Base-by-base conservation (phyloP, 2,329 filamentous ascomycete species). In the Hypoxylon sp. region DNA sequence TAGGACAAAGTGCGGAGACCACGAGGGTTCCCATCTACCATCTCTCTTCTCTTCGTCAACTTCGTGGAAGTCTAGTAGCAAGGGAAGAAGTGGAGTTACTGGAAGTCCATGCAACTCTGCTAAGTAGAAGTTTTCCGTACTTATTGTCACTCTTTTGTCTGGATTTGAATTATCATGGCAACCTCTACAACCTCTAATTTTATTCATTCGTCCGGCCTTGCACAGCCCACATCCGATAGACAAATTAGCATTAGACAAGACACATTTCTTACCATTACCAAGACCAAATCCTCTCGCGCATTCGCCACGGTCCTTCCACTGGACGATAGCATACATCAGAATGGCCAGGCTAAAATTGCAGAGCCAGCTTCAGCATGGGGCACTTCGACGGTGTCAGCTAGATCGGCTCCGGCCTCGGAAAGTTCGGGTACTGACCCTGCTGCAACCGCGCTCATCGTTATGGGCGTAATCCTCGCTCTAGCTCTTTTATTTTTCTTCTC, bases 401-500 rank as follows among this genome's bases (percentile, higher is more conserved):
- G 49, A 2, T 42, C 51, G 1, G 15, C 43, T 3, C 44, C 55
- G 2, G 31, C 32, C 7, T 12, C 44, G 2, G 16, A 31, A 3
- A 42, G 34, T 23, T 42, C 56, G 5, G 26, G 45, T 20, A 31
- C 17, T 9, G 30, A 51, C 12, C 35, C 52, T 12, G 12, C 56
- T 8, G 36, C 31, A 7, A 59, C 56, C 3, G 56, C 52, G 1
- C 45, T 59, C 3, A 55, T 60, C 6, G 46, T 60, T 35, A 45
- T 60, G 38, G 57, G 53, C 13, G 57, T 60, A 7, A 45, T 61
- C 2, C 45, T 63, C 2, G 51, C 52, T 3, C 19, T 60, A 2
- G 44, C 60, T 9, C 36, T 60, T 3, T 21, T 62, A n/a, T n/a
- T 60, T 8, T 35, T 61, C 15, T 4, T 42, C 1, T 11, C 23